phyloP scores from a whole-genome alignment of 2,329 filamentous ascomycete genomes.

The Ophiocordyceps camponoti-leonardi region DNA sequence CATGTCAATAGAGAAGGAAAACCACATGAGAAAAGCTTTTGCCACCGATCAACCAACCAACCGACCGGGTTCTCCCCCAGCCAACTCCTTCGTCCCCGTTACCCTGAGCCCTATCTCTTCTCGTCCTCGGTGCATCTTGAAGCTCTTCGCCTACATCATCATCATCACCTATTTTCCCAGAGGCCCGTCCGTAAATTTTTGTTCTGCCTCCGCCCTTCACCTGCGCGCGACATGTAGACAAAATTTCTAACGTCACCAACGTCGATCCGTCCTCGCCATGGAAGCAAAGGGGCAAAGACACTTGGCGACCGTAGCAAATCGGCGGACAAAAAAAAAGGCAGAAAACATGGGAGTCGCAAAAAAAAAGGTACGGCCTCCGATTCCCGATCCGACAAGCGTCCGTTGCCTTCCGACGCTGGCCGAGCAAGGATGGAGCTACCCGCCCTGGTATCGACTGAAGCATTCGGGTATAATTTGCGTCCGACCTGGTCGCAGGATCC shows the following conservation, averaged over 20 bases:
- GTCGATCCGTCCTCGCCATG: neutral
- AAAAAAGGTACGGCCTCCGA: neutral
- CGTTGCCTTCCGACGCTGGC: neutral
- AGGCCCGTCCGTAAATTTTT: neutral
- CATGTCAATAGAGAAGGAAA: neutral
- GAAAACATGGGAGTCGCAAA: constrained; percentile 2
- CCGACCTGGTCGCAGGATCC: constrained; percentile 3
- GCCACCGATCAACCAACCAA: neutral
- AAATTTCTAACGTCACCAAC: neutral
- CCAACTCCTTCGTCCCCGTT: neutral
- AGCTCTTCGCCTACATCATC: neutral
- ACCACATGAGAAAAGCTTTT: constrained; percentile 1
- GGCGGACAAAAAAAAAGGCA: neutral
- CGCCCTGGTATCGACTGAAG: constrained; percentile 6
- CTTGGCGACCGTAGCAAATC: neutral
- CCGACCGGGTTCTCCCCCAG: neutral
- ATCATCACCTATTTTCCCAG: neutral
- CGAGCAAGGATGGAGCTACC: constrained; percentile 2
- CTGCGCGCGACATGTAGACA: neutral
- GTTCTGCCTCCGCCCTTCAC: neutral
- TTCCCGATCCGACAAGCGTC: neutral
- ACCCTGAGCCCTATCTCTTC: neutral
- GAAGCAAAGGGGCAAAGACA: neutral
- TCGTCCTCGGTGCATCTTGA: neutral
- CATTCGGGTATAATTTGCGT: constrained; percentile 6